These are phyloP conservation scores for Tarenaya hassleriana DNA, from an alignment of 345 rosid genomes.

Conservation along the genomic window DNA sequence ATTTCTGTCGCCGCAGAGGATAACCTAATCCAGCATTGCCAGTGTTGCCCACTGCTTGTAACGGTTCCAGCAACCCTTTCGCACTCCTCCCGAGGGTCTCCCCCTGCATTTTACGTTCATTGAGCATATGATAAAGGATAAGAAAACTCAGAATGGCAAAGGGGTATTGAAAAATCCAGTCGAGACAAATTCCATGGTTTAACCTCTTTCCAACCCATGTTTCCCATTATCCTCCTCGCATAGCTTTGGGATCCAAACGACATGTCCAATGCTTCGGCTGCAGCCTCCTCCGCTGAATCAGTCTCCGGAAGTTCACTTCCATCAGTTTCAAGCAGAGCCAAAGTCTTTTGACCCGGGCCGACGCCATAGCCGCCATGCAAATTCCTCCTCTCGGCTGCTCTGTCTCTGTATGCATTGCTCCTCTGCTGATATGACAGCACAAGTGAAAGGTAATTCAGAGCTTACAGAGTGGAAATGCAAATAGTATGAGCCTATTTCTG, in stretches of 20 bases:
- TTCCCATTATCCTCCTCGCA: conserved; percentile 68
- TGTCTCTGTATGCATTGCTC: conserved; percentile 58
- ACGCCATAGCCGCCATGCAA: conserved; percentile 73
- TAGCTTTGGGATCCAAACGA: conserved; percentile 76
- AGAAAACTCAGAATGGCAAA: conserved; percentile 1
- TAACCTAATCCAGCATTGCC: conserved; percentile 79
- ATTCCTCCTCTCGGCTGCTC: conserved; percentile 88
- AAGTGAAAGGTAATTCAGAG: not conserved
- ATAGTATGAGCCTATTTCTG: not conserved
- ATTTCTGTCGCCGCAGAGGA: conserved; percentile 40
- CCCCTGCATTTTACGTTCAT: conserved; percentile 42
- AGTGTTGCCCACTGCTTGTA: conserved; percentile 57
- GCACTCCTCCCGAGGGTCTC: conserved; percentile 56
- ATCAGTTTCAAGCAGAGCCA: conserved; percentile 14
- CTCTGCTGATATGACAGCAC: conserved; percentile 29
- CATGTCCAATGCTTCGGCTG: conserved; percentile 59
- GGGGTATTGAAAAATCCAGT: not conserved
- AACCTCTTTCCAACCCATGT: conserved; percentile 96
- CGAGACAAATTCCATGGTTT: conserved; percentile 10
- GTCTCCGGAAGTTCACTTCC: conserved; percentile 27
- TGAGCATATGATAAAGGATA: not conserved
- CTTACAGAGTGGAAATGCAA: not conserved
- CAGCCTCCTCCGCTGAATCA: conserved; percentile 43
- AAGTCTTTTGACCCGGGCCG: conserved; percentile 79
- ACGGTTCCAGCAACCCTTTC: conserved; percentile 63